A percentile compares a stretch with the other conserved stretches of the same genome.
Evolutionary conservation across 352 stramenopile genomes (phyloP).

Genomic region (Phytophthora megakarya): DNA sequence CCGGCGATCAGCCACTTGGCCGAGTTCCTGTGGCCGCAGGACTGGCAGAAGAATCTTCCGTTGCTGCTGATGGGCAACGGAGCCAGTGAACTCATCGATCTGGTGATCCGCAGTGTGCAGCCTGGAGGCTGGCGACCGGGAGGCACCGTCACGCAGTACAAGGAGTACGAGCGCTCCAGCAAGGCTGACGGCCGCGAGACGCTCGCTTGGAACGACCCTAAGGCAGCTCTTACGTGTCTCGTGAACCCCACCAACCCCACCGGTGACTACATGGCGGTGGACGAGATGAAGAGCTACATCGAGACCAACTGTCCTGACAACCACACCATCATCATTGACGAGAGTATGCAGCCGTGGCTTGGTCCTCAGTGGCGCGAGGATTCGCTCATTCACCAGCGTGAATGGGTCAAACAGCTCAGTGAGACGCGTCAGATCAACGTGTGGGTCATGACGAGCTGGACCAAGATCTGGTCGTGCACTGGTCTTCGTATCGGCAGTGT

Average conservation of each 20-base stretch:
- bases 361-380: constrained; percentile 84
- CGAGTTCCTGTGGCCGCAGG: constrained; percentile 81
- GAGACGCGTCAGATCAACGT: constrained; percentile 83
- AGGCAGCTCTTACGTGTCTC: constrained; percentile 81
- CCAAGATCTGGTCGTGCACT: constrained; percentile 93
- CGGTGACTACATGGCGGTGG: constrained; percentile 86
- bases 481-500: constrained; percentile 88
- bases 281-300: constrained; percentile 89
- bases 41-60: constrained; percentile 61
- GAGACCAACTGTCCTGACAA: constrained; percentile 80
- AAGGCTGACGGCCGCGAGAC: constrained; percentile 81
- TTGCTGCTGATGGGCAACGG: constrained; percentile 85
- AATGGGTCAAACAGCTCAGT: constrained; percentile 80
- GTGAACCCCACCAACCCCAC: constrained; percentile 92
- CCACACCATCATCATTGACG: constrained; percentile 91
- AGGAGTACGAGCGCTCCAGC: constrained; percentile 88
- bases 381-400: constrained; percentile 86
- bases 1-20: constrained; percentile 88
- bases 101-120: constrained; percentile 86
- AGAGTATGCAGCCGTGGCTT: constrained; percentile 93
- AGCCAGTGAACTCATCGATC: constrained; percentile 85
- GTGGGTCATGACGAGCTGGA: constrained; percentile 93
- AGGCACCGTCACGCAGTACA: constrained; percentile 83
- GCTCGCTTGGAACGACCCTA: constrained; percentile 73
- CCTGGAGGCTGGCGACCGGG: constrained; percentile 73